These are phyloP conservation scores for Pisolithus orientalis DNA, from an alignment of 768 basidiomycete genomes.

Conservation along the genomic window DNA sequence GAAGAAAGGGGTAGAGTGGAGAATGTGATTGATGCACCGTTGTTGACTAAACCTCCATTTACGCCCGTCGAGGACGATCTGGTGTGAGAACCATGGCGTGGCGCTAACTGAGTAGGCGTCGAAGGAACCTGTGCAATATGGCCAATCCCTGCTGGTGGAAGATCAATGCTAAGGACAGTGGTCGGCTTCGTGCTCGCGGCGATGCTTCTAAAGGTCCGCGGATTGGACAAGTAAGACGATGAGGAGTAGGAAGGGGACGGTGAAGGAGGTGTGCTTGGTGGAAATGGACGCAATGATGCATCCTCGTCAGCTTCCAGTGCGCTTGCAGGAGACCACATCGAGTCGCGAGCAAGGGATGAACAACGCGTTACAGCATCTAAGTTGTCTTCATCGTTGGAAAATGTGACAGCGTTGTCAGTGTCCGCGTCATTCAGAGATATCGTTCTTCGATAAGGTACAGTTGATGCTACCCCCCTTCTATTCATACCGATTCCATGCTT, in stretches of 20 bases:
- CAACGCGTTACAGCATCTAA: conserved; percentile 43
- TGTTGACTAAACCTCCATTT: conserved; percentile 36
- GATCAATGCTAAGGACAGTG: conserved; percentile 85
- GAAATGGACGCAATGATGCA: conserved; percentile 84
- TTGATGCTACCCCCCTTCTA: conserved; percentile 15
- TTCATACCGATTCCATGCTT: conserved; percentile 17
- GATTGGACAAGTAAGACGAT: conserved; percentile 76
- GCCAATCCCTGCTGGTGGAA: conserved; percentile 74
- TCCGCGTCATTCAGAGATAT: conserved; percentile 62
- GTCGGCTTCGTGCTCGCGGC: conserved; percentile 92
- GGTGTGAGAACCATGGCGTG: conserved; percentile 51
- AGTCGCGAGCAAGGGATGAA: conserved; percentile 64
- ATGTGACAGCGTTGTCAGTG: conserved; percentile 31
- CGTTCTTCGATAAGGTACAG: conserved; percentile 42
- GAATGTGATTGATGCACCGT: conserved; percentile 64
- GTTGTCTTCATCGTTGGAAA: conserved; percentile 30
- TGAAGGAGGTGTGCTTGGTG: conserved; percentile 83
- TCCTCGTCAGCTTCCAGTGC: conserved; percentile 87
- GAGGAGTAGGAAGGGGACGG: conserved; percentile 82
- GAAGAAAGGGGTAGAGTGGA: conserved; percentile 56
- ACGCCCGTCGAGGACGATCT: conserved; percentile 56
- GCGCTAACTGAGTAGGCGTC: conserved; percentile 47
- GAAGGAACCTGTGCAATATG: conserved; percentile 85
- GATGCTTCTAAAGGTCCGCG: conserved; percentile 76
- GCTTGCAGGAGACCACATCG: conserved; percentile 74